phyloP scores from a whole-genome alignment of 805 yeast genomes.

The Metschnikowia anglica region DNA sequence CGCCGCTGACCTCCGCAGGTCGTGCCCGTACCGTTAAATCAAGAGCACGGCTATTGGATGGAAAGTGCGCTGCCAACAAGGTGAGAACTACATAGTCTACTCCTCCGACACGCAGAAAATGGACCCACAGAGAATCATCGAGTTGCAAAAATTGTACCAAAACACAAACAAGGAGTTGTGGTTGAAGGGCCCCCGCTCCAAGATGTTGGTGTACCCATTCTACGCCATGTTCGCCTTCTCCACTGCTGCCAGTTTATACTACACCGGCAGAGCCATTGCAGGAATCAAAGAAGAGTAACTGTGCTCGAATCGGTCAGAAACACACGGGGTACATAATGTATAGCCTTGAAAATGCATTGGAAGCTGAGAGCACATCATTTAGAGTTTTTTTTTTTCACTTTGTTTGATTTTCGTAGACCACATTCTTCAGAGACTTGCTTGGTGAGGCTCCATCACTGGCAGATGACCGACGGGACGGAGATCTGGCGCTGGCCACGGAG shows the following conservation, averaged over 20 bases:
- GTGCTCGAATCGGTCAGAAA: neutral
- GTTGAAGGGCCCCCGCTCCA: conserved; percentile 52
- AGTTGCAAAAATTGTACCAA: conserved; percentile 46
- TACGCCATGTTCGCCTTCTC: conserved; percentile 69
- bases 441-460: no score
- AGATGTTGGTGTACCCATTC: conserved; percentile 73
- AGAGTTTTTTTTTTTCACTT: no score
- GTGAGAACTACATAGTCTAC: conserved; percentile 2
- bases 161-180: conserved; percentile 42
- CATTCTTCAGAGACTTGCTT: no score
- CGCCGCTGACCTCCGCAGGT: no score
- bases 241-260: conserved; percentile 63
- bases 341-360: conserved; percentile 7
- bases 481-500: no score
- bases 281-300: conserved; percentile 53
- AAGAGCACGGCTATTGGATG: conserved; percentile 18
- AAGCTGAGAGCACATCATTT: no score
- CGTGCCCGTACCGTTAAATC: conserved; percentile 15
- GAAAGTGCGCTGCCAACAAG: conserved; percentile 13
- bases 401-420: no score
- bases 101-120: conserved; percentile 20
- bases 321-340: conserved; percentile 6
- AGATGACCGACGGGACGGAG: no score
- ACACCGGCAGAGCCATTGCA: conserved; percentile 66
- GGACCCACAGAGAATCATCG: conserved; percentile 49